phyloP scores from a whole-genome alignment of 306 rosid genomes.

The Calophaca sinica region DNA sequence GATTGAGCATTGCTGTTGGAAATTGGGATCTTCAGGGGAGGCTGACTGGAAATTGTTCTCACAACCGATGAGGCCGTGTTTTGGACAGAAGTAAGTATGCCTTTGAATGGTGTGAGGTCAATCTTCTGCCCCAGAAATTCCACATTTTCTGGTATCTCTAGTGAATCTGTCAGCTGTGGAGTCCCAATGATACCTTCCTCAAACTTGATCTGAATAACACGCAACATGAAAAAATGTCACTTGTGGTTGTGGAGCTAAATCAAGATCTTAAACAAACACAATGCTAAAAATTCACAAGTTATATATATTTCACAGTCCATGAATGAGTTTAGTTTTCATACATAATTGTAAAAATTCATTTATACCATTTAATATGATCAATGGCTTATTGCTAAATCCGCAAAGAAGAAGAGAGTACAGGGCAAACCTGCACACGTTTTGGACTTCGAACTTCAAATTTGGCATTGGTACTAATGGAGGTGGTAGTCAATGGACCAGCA shows the following conservation, averaged over 20 bases:
- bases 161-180: constrained; percentile 88
- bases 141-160: constrained; percentile 86
- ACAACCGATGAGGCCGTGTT: constrained; percentile 85
- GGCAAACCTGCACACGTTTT: constrained; percentile 77
- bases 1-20: constrained; percentile 68
- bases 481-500: constrained; percentile 78
- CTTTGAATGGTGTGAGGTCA: constrained; percentile 76
- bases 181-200: constrained; percentile 91
- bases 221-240: not conserved
- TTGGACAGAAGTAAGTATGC: constrained; percentile 72
- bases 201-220: constrained; percentile 68
- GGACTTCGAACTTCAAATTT: constrained; percentile 90
- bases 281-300: no score
- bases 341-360: no score
- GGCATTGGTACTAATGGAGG: constrained; percentile 86
- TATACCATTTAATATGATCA: not conserved
- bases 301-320: no score
- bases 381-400: not conserved
- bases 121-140: constrained; percentile 86
- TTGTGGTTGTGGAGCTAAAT: no score
- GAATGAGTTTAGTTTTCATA: no score
- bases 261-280: not conserved
- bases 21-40: constrained; percentile 81
- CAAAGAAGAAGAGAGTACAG: no score
- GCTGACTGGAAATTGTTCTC: constrained; percentile 72